A percentile compares a stretch with the other conserved stretches of the same genome.
Conservation (phyloP, 768 basidiomycete species). For the Lentinula edodes region DNA sequence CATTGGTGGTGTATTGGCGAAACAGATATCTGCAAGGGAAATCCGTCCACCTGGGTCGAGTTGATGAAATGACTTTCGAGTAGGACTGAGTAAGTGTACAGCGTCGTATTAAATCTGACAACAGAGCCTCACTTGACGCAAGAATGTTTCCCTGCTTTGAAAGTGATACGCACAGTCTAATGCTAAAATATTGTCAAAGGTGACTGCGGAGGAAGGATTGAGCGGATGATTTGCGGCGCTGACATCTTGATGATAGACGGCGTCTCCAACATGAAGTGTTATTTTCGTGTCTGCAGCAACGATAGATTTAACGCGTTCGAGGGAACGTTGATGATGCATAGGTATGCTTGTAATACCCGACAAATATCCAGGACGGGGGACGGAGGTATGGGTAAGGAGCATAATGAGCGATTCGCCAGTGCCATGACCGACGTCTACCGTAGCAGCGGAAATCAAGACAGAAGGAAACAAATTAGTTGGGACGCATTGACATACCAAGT, state of each 20-base stretch:
- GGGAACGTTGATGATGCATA: constrained; percentile 42
- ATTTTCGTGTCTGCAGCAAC: constrained; percentile 23
- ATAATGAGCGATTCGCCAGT: constrained; percentile 62
- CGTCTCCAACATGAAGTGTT: constrained; percentile 43
- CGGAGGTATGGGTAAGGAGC: constrained; percentile 37
- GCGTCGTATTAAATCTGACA: not conserved
- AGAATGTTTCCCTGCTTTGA: constrained; percentile 42
- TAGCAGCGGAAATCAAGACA: not conserved
- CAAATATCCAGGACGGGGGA: constrained; percentile 42
- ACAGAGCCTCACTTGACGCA: constrained; percentile 30
- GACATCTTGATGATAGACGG: constrained; percentile 30
- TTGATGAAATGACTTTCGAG: constrained; percentile 26
- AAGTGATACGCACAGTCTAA: constrained; percentile 73
- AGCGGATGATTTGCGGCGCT: constrained; percentile 35
- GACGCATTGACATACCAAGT: constrained; percentile 35
- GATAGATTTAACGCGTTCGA: constrained; percentile 30
- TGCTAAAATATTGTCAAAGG: constrained; percentile 49
- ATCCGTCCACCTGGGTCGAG: constrained; percentile 47
- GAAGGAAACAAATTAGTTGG: constrained; percentile 1
- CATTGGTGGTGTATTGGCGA: constrained; percentile 25
- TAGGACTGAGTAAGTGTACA: not conserved
- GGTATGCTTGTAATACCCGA: constrained; percentile 55
- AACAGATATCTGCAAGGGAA: constrained; percentile 60
- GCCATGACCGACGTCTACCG: constrained; percentile 61
- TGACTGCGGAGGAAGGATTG: constrained; percentile 17